phyloP scores from a whole-genome alignment of 2,329 filamentous ascomycete species.

The Clonostachys byssicola region DNA sequence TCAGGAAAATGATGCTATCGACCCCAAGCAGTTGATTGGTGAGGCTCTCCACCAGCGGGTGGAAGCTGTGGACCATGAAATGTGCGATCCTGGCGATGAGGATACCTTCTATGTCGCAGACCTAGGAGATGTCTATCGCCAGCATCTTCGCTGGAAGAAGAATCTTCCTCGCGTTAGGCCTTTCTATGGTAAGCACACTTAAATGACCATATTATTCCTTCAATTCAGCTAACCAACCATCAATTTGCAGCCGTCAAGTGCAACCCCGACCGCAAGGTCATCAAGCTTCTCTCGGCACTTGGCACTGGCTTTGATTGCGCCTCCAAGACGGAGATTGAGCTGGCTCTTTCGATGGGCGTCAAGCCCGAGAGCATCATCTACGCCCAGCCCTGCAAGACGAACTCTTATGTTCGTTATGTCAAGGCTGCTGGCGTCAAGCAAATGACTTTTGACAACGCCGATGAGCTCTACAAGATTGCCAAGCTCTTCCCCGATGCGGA shows the following conservation, averaged over 20 bases:
- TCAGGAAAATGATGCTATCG: constrained; percentile 30
- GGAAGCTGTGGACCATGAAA: constrained; percentile 77
- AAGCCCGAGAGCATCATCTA: constrained; percentile 94
- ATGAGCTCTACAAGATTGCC: constrained; percentile 97
- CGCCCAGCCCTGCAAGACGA: constrained; percentile 98
- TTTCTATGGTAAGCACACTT: constrained; percentile 72
- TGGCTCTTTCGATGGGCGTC: constrained; percentile 78
- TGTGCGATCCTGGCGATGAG: constrained; percentile 88
- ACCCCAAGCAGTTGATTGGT: constrained; percentile 78
- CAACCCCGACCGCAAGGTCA: constrained; percentile 88
- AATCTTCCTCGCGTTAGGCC: constrained; percentile 90
- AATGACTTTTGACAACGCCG: constrained; percentile 99
- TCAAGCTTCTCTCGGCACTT: constrained; percentile 81
- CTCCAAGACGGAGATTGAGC: constrained; percentile 95
- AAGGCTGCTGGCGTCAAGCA: constrained; percentile 81
- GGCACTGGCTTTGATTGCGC: constrained; percentile 98
- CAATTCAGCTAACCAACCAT: too few relatives aligned
- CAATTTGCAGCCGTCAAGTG: constrained; percentile 82
- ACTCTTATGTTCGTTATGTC: constrained; percentile 92
- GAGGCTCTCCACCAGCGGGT: constrained; percentile 84
- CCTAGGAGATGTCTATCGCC: constrained; percentile 96
- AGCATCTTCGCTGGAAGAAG: constrained; percentile 97
- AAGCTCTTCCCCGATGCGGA: constrained; percentile 85
- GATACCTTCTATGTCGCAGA: constrained; percentile 98
- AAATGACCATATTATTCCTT: not conserved